phyloP scores from a whole-genome alignment of 2,329 filamentous ascomycete genomes.

The Epichloe amarillans region DNA sequence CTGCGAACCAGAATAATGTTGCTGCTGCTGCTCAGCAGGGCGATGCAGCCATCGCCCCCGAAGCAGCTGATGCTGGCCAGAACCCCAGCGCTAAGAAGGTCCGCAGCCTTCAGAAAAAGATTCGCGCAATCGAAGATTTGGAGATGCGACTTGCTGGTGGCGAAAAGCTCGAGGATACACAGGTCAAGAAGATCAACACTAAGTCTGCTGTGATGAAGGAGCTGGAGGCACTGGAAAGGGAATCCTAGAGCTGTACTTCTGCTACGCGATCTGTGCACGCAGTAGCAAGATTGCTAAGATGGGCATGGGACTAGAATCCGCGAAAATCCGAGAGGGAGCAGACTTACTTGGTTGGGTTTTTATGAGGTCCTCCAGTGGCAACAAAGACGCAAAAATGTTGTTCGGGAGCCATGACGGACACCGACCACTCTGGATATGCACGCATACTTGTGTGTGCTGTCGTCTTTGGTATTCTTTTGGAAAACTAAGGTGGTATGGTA shows the following conservation, averaged over 20 bases:
- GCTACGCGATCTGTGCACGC: background rate
- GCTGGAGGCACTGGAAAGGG: slow-evolving; percentile 44
- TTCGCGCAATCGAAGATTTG: slow-evolving; percentile 91
- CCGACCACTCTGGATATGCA: background rate
- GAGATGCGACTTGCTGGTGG: slow-evolving; percentile 92
- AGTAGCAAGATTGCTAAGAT: background rate
- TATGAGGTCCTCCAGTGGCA: background rate
- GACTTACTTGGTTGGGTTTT: background rate
- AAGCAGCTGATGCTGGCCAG: slow-evolving; percentile 30
- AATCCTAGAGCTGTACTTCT: slow-evolving; percentile 4
- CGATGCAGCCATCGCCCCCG: slow-evolving; percentile 31
- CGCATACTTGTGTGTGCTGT: background rate
- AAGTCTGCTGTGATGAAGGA: slow-evolving; percentile 77
- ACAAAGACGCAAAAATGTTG: background rate
- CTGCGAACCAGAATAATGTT: slow-evolving; percentile 13
- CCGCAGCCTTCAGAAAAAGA: slow-evolving; percentile 87
- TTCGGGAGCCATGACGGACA: background rate
- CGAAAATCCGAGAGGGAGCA: background rate
- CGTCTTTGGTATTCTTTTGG: background rate
- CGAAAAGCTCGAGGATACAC: slow-evolving; percentile 95
- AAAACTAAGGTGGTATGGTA: background rate
- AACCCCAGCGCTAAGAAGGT: slow-evolving; percentile 88
- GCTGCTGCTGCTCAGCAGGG: slow-evolving; percentile 12
- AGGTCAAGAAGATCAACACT: slow-evolving; percentile 94
- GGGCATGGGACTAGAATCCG: background rate